Evolutionary conservation across 345 rosid genomes (phyloP), one percentile per base, ranked within the genome.

Genomic region (Gossypium herbaceum): DNA sequence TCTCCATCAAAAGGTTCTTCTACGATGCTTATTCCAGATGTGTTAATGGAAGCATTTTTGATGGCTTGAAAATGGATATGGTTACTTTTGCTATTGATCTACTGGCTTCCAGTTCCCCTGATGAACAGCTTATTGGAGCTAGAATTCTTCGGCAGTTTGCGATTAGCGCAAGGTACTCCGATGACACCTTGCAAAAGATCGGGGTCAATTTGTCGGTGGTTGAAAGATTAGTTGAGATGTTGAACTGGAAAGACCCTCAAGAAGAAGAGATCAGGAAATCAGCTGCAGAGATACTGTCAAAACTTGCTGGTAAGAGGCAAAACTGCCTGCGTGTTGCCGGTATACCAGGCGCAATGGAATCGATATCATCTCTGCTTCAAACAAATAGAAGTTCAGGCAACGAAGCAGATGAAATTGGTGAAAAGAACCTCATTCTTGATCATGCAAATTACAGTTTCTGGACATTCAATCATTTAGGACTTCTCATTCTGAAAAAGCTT

Each of bases 261-360:
- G 94, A 92, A 84, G 94, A 92, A 79, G 98, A 87, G 82, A 88
- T 88, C 73, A 86, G 98, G 78, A 75, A 52, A 78, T 89, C 87
- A 55, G 87, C 98, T 0, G 97, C 93, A 2, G 97, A 92, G 67
- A 86, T 92, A 64, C 79, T 94, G 48, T 84, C 97, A 10, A 89
- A 84, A 73, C 80, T 94, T 3, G 93, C 93, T 0, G 87, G 97
- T 2, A 91, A 85, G 81, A 94, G 88, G 77, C 97, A 92, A 47
- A 92, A 91, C 79, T 85, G 94, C 8, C 82, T 94, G 0, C 83
- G 98, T 17, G 94, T 94, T 9, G 86, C 97, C 0, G 97, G 94
- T 66, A 91, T 92, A 71, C 88, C 97, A 12, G 98, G 97, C 0
- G 93, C 97, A 12, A 85, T 94, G 94, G 97, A 94, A 79, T 94